Conservation (phyloP, 257 asterid species). For the Perilla frutescens region DNA sequence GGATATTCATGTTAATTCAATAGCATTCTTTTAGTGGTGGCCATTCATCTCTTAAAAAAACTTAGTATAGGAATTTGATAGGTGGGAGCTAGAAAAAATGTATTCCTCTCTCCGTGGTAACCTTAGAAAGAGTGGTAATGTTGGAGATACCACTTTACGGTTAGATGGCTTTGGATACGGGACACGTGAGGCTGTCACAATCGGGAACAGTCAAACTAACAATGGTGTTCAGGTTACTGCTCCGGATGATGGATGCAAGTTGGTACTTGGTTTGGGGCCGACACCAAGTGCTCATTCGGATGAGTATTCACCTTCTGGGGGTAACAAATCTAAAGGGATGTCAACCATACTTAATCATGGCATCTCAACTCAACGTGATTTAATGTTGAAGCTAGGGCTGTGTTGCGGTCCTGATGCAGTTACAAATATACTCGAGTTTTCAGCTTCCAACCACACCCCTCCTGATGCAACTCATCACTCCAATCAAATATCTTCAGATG, state of each 20-base stretch:
- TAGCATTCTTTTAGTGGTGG: constrained; percentile 33
- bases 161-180: constrained; percentile 84
- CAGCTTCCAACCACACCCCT: constrained; percentile 51
- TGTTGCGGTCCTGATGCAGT: constrained; percentile 58
- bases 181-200: constrained; percentile 42
- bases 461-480: constrained; percentile 40
- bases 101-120: constrained; percentile 49
- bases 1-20: constrained; percentile 38
- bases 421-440: constrained; percentile 54
- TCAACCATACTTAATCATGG: constrained; percentile 40
- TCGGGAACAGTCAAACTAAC: constrained; percentile 45
- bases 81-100: constrained; percentile 42
- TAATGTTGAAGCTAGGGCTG: constrained; percentile 68
- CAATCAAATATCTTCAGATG: constrained; percentile 47
- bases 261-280: constrained; percentile 95
- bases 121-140: constrained; percentile 41
- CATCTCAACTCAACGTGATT: constrained; percentile 53
- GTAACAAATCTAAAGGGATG: constrained; percentile 44
- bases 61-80: constrained; percentile 43
- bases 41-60: constrained; percentile 22
- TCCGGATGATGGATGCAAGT: constrained; percentile 83
- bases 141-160: constrained; percentile 75
- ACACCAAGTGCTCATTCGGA: constrained; percentile 64
- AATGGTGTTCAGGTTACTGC: constrained; percentile 39
- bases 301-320: constrained; percentile 45